These are phyloP conservation scores for Wickerhamiella cacticola DNA, from an alignment of 805 yeast genomes.

Conservation along the genomic window DNA sequence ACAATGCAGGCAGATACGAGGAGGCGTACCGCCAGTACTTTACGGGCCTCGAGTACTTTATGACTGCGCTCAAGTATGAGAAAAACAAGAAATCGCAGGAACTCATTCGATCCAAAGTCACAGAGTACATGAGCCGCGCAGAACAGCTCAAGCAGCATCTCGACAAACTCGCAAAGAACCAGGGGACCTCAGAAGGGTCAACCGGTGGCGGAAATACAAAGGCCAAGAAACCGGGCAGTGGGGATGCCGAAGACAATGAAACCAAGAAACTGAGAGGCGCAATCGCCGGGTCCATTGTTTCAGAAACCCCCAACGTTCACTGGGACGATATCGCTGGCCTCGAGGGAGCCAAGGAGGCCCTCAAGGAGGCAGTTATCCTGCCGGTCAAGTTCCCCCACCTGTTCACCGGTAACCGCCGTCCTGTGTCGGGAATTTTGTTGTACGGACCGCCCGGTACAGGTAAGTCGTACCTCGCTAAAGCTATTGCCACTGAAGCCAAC, in stretches of 20 bases:
- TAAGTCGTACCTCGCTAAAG: constrained; percentile 91
- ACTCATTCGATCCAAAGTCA: constrained; percentile 72
- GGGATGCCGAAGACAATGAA: constrained; percentile 58
- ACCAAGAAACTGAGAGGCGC: constrained; percentile 85
- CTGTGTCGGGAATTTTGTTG: constrained; percentile 76
- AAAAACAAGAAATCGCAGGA: constrained; percentile 84
- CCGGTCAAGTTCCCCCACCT: constrained; percentile 95
- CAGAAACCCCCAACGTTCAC: constrained; percentile 82
- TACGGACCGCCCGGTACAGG: constrained; percentile 98
- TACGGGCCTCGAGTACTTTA: constrained; percentile 84
- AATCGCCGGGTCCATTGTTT: constrained; percentile 75
- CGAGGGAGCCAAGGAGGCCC: constrained; percentile 88
- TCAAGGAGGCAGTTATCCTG: constrained; percentile 91
- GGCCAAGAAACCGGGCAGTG: constrained; percentile 35
- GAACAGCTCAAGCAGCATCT: constrained; percentile 86
- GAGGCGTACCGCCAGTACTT: constrained; percentile 91
- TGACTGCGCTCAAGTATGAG: constrained; percentile 88
- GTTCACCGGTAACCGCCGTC: constrained; percentile 88
- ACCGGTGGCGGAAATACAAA: constrained; percentile 45
- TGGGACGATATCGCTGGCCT: constrained; percentile 97
- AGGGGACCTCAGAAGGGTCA: constrained; percentile 40
- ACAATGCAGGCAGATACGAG: constrained; percentile 75
- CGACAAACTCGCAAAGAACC: constrained; percentile 42
- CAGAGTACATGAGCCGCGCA: constrained; percentile 84
- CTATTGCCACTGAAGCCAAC: constrained; percentile 97